Evolutionary conservation across 108 stramenopile species (phyloP), one percentile per base, ranked within the genome.

Genomic region (Pseudonitzschia pungens): DNA sequence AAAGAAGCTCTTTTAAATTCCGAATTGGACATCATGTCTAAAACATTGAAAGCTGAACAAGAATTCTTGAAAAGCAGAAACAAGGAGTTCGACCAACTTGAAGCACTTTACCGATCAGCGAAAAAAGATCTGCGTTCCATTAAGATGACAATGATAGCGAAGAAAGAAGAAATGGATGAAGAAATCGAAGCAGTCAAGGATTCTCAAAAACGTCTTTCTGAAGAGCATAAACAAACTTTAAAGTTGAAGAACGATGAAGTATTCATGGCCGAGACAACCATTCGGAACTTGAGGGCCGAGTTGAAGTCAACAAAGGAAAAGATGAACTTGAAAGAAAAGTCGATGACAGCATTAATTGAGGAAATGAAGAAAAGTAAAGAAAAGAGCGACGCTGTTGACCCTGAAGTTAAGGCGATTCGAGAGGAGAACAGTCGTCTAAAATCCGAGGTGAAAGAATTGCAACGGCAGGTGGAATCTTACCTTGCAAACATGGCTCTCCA

Each of bases 1-100:
- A 62, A 62, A 62, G 60, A 62, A 1, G 36, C 32, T 20, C 60
- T 40, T 16, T 28, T 62, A 3, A 62, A 62, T 40, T 31, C 60
- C 33, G 60, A 62, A n/a, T 18, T 62, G 60, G 60, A 62, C 0
- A 62, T 62, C 32, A 62, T 62, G 60, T 62, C 60, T 6, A 62
- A 62, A 33, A 62, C 60, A 14, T n/a, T 62, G n/a, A 40, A 33
- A 10, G 60, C 60, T 28, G 60, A 40, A 62, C 60, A 62, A 11
- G 60, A 41, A 20, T 40, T 31, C 7, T 11, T 40, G 29, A 62
- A 40, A 41, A n/a, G 40, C 36, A 62, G 31, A 18, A 62, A 33
- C 60, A 41, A 62, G 60, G 60, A 62, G 29, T 62, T 40, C 36
- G 32, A 33, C 12, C 36, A 33, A 33, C 18, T 62, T 9, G 32